Conservation (phyloP, 208 protist genomes). For the Leishmania mexicana region DNA sequence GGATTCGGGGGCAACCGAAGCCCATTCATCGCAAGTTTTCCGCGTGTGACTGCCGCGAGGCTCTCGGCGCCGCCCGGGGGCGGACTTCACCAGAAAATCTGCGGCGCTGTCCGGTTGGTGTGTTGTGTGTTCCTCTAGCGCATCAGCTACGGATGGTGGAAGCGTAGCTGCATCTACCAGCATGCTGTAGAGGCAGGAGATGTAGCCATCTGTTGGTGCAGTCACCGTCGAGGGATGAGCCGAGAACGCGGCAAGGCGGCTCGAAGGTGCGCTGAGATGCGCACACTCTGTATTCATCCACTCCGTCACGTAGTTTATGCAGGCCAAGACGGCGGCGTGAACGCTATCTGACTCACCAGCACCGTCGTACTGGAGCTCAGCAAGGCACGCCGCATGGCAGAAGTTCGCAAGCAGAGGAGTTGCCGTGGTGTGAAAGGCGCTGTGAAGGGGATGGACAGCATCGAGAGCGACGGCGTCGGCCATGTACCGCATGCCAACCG, state of each 20-base stretch:
- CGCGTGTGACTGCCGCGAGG: not conserved
- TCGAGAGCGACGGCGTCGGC: constrained; percentile 17
- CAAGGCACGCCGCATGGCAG: constrained; percentile 3
- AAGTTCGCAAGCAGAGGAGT: constrained; percentile 14
- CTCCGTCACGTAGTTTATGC: constrained; percentile 19
- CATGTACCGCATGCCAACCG: constrained; percentile 25
- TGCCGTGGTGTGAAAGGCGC: constrained; percentile 2
- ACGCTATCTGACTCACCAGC: constrained; percentile 20
- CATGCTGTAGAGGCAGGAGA: constrained; percentile 14
- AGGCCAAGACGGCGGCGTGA: constrained; percentile 26
- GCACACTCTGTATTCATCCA: not conserved
- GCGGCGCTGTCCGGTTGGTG: constrained; percentile 16
- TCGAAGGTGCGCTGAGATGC: not conserved
- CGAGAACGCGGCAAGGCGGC: not conserved
- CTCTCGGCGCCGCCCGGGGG: constrained; percentile 3
- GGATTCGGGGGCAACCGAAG: not conserved
- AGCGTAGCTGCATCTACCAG: constrained; percentile 20
- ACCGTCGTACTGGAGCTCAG: constrained; percentile 22
- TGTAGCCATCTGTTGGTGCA: not conserved
- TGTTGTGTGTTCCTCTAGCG: constrained; percentile 22
- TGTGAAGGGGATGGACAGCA: constrained; percentile 6
- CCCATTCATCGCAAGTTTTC: not conserved
- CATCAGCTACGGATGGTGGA: constrained; percentile 9
- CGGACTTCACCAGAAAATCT: constrained; percentile 18
- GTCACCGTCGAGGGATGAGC: not conserved